These are phyloP conservation scores for Amanita fuliginea DNA, from an alignment of 768 basidiomycete genomes.

Conservation along the genomic window DNA sequence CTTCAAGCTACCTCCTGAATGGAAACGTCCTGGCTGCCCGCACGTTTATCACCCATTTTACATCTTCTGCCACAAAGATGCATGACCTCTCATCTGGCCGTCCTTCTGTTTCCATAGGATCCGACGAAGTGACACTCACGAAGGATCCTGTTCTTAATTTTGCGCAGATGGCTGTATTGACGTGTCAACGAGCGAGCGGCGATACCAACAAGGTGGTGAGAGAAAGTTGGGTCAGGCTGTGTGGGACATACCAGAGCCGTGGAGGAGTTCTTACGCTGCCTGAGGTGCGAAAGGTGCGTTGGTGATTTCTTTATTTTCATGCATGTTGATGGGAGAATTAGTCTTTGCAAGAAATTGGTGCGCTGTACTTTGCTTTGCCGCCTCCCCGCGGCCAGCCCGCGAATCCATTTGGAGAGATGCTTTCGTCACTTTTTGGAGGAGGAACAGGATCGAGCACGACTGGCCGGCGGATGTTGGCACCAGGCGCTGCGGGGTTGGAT, in stretches of 20 bases:
- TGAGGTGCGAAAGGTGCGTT: conserved; percentile 54
- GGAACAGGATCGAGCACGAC: conserved; percentile 25
- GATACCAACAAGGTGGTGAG: conserved; percentile 66
- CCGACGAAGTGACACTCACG: conserved; percentile 61
- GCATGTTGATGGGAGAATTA: conserved; percentile 16
- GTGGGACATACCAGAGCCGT: conserved; percentile 72
- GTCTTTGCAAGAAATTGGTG: conserved; percentile 59
- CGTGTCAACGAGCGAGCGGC: conserved; percentile 81
- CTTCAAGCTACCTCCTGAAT: conserved; percentile 59
- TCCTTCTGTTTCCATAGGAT: conserved; percentile 36
- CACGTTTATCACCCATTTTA: conserved; percentile 82
- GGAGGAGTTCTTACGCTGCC: conserved; percentile 49
- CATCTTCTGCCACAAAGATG: conserved; percentile 45
- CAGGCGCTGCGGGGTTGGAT: conserved; percentile 36
- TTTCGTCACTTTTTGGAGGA: conserved; percentile 84
- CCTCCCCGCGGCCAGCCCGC: conserved; percentile 57
- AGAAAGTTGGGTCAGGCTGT: conserved; percentile 78
- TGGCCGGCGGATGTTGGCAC: conserved; percentile 34
- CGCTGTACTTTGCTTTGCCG: conserved; percentile 80
- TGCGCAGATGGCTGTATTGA: conserved; percentile 76
- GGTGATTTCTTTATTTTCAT: not conserved
- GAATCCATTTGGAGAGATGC: conserved; percentile 82
- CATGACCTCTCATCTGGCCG: conserved; percentile 31
- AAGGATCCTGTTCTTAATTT: conserved; percentile 77
- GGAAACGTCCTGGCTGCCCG: conserved; percentile 88